Conservation (phyloP, 805 yeast species). For the Clavispora phyllophila region DNA sequence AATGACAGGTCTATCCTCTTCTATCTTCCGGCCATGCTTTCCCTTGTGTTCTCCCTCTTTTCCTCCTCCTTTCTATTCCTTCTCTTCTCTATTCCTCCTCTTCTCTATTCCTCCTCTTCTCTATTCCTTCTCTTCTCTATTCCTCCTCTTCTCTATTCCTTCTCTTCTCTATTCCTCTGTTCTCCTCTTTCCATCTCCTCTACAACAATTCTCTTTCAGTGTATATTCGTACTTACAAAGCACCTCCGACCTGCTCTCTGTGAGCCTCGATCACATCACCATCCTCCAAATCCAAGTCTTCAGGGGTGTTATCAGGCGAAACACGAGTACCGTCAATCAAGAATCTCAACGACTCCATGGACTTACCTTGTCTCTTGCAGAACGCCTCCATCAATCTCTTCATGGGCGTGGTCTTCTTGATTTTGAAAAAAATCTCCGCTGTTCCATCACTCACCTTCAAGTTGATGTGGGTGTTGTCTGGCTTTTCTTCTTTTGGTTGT, state of each 20-base stretch:
- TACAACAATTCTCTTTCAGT: background rate
- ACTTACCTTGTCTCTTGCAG: slow-evolving; percentile 95
- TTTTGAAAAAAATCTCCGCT: slow-evolving; percentile 92
- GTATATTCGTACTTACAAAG: slow-evolving; percentile 2
- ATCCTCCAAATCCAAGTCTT: slow-evolving; percentile 87
- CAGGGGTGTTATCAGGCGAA: slow-evolving; percentile 86
- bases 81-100: no score
- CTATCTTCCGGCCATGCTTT: no score
- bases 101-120: no score
- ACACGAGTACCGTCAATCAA: slow-evolving; percentile 91
- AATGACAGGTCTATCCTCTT: no score
- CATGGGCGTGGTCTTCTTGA: slow-evolving; percentile 87
- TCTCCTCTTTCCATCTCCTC: background rate
- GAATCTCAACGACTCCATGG: slow-evolving; percentile 76
- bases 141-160: no score
- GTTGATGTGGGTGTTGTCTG: slow-evolving; percentile 66
- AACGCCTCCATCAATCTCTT: slow-evolving; percentile 96
- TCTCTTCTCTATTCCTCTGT: background rate
- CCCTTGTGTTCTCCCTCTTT: no score
- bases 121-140: no score
- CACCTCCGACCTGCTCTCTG: slow-evolving; percentile 84
- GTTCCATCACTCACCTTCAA: slow-evolving; percentile 91
- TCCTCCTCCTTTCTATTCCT: no score
- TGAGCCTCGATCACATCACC: slow-evolving; percentile 97
- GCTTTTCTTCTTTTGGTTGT: slow-evolving; percentile 17